Conservation (phyloP, 2,329 filamentous ascomycete genomes). For the Sordariomycetes sp. region DNA sequence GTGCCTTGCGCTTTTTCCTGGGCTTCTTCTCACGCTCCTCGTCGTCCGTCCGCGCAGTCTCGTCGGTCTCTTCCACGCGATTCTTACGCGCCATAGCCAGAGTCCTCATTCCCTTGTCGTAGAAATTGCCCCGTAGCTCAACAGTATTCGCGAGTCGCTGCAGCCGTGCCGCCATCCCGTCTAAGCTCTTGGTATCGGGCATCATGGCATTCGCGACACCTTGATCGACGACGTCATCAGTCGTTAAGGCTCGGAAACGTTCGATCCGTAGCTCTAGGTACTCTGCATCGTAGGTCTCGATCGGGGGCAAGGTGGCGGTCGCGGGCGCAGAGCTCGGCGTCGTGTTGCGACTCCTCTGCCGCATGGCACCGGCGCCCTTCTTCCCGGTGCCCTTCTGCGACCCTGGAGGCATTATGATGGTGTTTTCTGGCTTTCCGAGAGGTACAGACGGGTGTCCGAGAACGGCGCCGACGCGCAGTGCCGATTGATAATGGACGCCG, state of each 20-base stretch:
- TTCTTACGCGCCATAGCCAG: slow-evolving; percentile 54
- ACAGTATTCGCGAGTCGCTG: slow-evolving; percentile 52
- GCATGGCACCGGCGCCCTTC: slow-evolving; percentile 47
- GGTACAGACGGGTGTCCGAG: not conserved
- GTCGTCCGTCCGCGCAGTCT: slow-evolving; percentile 30
- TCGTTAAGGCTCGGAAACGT: slow-evolving; percentile 43
- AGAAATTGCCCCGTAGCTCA: slow-evolving; percentile 52
- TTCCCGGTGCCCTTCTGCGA: slow-evolving; percentile 51
- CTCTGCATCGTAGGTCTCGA: slow-evolving; percentile 44
- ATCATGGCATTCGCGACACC: slow-evolving; percentile 41
- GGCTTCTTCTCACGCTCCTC: slow-evolving; percentile 35
- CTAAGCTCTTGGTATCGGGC: slow-evolving; percentile 49
- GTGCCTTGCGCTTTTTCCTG: slow-evolving; percentile 73
- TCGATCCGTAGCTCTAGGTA: slow-evolving; percentile 53
- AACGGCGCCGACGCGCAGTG: not conserved
- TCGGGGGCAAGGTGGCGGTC: slow-evolving; percentile 37
- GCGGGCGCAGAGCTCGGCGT: slow-evolving; percentile 45
- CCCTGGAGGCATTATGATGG: slow-evolving; percentile 38
- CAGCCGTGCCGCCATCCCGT: slow-evolving; percentile 50
- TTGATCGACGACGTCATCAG: slow-evolving; percentile 59
- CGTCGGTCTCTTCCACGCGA: slow-evolving; percentile 37
- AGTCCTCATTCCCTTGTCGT: slow-evolving; percentile 61
- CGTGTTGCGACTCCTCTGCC: slow-evolving; percentile 64
- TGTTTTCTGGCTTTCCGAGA: not conserved
- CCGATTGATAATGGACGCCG: not conserved